Evolutionary conservation across 2,329 filamentous ascomycete species (phyloP).

Genomic region (Scytalidium sp.): DNA sequence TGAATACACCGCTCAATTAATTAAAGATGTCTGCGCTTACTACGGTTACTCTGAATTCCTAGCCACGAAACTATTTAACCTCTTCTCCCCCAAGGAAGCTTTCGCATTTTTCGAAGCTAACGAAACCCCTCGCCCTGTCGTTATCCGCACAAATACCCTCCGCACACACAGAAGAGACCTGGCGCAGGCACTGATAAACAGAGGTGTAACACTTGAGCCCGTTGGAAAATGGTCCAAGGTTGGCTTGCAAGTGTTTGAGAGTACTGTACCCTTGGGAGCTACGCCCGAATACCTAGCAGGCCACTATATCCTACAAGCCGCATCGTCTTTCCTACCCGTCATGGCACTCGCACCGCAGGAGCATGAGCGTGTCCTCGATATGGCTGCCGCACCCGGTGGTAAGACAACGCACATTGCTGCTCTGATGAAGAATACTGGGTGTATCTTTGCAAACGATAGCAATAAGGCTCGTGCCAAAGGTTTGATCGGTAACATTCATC

Average conservation of each 20-base stretch:
- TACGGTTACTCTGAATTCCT: conserved; percentile 94
- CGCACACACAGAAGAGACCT: conserved; percentile 74
- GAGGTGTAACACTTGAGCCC: conserved; percentile 91
- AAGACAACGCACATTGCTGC: conserved; percentile 97
- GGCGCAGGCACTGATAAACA: conserved; percentile 90
- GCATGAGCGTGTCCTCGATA: conserved; percentile 83
- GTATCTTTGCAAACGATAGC: conserved; percentile 94
- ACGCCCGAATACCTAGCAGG: conserved; percentile 97
- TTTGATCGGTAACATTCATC: conserved; percentile 97
- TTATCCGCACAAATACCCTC: conserved; percentile 95
- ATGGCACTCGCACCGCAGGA: conserved; percentile 96
- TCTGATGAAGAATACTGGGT: conserved; percentile 95
- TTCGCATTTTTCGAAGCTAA: conserved; percentile 99
- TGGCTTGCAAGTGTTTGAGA: conserved; percentile 93
- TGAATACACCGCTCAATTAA: conserved; percentile 82
- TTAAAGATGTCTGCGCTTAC: conserved; percentile 93
- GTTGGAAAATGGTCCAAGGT: conserved; percentile 99
- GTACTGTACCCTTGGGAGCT: conserved; percentile 74
- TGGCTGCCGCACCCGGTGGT: conserved; percentile 93
- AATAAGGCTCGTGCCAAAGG: conserved; percentile 92
- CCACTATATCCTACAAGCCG: conserved; percentile 96
- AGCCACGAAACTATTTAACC: conserved; percentile 91
- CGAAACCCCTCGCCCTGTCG: conserved; percentile 88
- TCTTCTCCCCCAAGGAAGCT: conserved; percentile 90
- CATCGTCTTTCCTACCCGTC: conserved; percentile 93